These are phyloP conservation scores for Exophiala calicioides DNA, from an alignment of 2,329 filamentous ascomycete species.

Conservation along the genomic window DNA sequence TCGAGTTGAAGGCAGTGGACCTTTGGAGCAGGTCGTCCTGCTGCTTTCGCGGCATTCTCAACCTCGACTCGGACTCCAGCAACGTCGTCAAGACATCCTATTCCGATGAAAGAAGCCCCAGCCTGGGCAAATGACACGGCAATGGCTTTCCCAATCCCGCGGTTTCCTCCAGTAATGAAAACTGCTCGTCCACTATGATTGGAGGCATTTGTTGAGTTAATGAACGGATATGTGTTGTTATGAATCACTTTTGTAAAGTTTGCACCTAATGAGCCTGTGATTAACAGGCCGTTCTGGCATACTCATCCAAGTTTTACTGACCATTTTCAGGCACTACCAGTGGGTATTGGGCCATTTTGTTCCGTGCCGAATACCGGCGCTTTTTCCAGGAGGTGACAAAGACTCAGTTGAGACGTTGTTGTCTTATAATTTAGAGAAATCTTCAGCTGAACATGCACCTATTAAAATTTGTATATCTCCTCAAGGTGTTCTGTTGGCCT, in stretches of 20 bases:
- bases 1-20: slow-evolving; percentile 49
- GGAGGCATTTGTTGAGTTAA: slow-evolving; percentile 40
- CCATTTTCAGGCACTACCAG: slow-evolving; percentile 3
- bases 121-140: slow-evolving; percentile 36
- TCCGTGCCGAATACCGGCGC: too few relatives aligned
- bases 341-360: slow-evolving; percentile 5
- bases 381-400: too few relatives aligned
- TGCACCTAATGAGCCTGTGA: neutral
- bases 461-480: too few relatives aligned
- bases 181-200: slow-evolving; percentile 37
- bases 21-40: slow-evolving; percentile 39
- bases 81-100: slow-evolving; percentile 54
- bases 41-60: slow-evolving; percentile 37
- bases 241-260: slow-evolving; percentile 31
- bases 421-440: too few relatives aligned
- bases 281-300: neutral
- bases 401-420: too few relatives aligned
- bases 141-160: slow-evolving; percentile 39
- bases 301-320: too few relatives aligned
- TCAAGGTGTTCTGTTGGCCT: too few relatives aligned
- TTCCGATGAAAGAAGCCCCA: slow-evolving; percentile 49
- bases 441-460: too few relatives aligned
- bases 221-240: slow-evolving; percentile 56
- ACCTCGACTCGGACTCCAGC: slow-evolving; percentile 40
- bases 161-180: slow-evolving; percentile 40